Conservation (phyloP, 2,329 filamentous ascomycete species). For the Triangularia verruculosa region DNA sequence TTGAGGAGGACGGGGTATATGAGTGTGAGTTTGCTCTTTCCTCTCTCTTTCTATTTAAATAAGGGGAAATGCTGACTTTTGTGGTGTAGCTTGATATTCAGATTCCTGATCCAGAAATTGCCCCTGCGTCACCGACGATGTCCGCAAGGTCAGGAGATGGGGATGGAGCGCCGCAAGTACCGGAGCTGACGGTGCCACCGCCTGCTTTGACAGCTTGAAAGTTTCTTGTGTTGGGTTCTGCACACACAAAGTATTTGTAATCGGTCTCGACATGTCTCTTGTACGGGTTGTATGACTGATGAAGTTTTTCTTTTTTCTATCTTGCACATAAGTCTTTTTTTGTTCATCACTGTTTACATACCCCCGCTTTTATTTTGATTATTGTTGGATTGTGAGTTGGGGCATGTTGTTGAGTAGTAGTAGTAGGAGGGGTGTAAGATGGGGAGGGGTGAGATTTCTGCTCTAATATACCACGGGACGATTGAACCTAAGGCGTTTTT, state of each 20-base stretch:
- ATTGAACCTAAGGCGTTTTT: neutral
- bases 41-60: neutral
- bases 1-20: slow-evolving; percentile 84
- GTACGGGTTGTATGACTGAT: slow-evolving; percentile 11
- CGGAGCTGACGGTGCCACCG: slow-evolving; percentile 31
- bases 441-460: neutral
- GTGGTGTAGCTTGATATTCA: slow-evolving; percentile 67
- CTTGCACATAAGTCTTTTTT: neutral
- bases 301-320: neutral
- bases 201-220: slow-evolving; percentile 16
- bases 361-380: slow-evolving; percentile 6
- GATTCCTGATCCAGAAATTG: slow-evolving; percentile 74
- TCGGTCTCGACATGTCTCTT: slow-evolving; percentile 3
- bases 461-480: neutral
- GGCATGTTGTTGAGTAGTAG: too few species aligned
- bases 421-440: neutral
- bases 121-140: slow-evolving; percentile 46
- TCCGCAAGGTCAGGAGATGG: slow-evolving; percentile 32
- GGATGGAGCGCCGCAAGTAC: neutral
- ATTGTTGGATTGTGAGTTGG: neutral
- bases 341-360: slow-evolving; percentile 8
- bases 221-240: neutral
- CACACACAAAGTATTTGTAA: neutral
- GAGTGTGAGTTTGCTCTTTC: slow-evolving; percentile 55
- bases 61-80: neutral